Evolutionary conservation across 805 yeast species (phyloP), one percentile per base, ranked within the genome.

Genomic region (Wickerhamomyces bisporus): DNA sequence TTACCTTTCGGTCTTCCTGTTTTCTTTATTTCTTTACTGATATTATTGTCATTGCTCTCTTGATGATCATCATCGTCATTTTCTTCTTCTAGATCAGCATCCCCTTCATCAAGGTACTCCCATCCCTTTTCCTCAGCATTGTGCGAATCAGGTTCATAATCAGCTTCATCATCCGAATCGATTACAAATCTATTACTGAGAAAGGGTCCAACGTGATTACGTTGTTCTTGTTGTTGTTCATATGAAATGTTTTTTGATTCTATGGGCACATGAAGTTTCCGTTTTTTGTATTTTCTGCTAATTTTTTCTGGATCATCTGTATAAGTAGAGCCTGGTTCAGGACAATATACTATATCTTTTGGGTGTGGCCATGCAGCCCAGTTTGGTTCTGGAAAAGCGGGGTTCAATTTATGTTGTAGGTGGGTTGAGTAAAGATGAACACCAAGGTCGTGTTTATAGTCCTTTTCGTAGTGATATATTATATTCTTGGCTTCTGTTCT

Each of bases 311-410:
- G 42, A 9, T 35, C 44, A 5, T 32, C 26, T 6, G 16, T 34
- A 14, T 35, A 37, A 15, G 25, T 30, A 20, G 16, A 6, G 26
- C 19, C 30, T 21, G n/a, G 6, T 10, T 17, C 41, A 0, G 74
- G 75, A 16, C 60, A 63, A 0, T 75, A 75, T 0, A 68, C 66
- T 5, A 46, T 41, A 2, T 50, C 47, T 3, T 32, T 9, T 0
- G 60, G 50, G 27, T 69, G 52, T 1, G 91, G 91, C 91, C 91
- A 83, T 4, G 68, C 52, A 0, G 75, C 52, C 80, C 85, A 81
- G 52, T 38, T 32, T 47, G 32, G 36, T 44, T 35, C 32, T 72
- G 71, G 60, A 65, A 64, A 42, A 38, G 26, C 36, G 57, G 64
- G 57, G 39, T 59, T 60, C 35, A 60, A 60, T 32, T 50, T 58